These are phyloP conservation scores for Thelonectria blattea DNA, from an alignment of 2,329 filamentous ascomycete species.

Conservation along the genomic window DNA sequence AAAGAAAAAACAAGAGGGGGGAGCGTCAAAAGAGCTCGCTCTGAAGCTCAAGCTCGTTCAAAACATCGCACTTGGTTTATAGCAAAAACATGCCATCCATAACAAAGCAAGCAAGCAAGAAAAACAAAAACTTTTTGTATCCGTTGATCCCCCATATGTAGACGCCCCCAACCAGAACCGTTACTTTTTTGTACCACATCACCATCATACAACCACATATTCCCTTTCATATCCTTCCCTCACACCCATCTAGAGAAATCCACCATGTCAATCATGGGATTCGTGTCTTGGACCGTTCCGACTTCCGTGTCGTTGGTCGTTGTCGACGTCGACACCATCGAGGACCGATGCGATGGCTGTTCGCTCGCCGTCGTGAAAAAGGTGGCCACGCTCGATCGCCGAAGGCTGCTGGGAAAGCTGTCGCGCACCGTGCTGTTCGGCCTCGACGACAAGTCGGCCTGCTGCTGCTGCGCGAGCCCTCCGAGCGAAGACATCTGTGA, in stretches of 20 bases:
- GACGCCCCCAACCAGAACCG: constrained; percentile 32
- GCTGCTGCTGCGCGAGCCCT: constrained; percentile 32
- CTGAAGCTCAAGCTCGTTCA: not conserved
- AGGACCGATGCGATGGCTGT: constrained; percentile 63
- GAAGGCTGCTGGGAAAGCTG: constrained; percentile 62
- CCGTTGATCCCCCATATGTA: constrained; percentile 38
- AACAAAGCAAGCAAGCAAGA: constrained; percentile 4
- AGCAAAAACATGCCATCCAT: not conserved
- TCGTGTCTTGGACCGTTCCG: constrained; percentile 39
- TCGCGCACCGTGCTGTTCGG: constrained; percentile 61
- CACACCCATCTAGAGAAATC: constrained; percentile 50
- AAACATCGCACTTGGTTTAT: not conserved
- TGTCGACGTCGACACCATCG: constrained; percentile 59
- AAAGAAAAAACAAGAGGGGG: constrained; percentile 15
- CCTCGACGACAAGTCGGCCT: constrained; percentile 42
- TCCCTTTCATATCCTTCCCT: constrained; percentile 16
- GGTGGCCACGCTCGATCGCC: constrained; percentile 69
- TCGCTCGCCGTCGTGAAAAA: constrained; percentile 66
- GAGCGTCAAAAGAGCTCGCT: not conserved
- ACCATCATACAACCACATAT: constrained; percentile 24
- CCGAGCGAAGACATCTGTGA: constrained; percentile 41
- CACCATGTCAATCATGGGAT: constrained; percentile 45
- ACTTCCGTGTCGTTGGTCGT: constrained; percentile 63
- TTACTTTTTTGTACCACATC: constrained; percentile 9
- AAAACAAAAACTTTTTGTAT: constrained; percentile 39